Base-by-base conservation (phyloP, 1,139 yeast genomes). In the Pichia sp. region DNA sequence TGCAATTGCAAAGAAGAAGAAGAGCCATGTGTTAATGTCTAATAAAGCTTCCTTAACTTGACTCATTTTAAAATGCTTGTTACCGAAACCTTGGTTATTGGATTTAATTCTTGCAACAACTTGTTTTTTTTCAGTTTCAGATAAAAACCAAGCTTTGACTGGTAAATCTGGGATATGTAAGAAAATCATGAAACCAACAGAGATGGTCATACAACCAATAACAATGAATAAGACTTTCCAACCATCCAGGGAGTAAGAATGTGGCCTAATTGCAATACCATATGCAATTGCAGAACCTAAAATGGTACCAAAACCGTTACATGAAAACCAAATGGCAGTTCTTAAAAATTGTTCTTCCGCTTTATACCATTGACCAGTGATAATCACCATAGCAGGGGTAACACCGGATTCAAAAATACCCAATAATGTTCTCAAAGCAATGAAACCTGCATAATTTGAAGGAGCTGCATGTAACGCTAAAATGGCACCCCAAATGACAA, bases 361-460 rank as follows among this genome's bases (percentile, higher is more conserved):
- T 42, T 68, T 73, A 63, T 76, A 79, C 72, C 77, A 80, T 60
- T 74, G 78, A 23, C 76, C 68, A 11, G 82, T 77, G 40, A 80
- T 65, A 42, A 76, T 67, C 40, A 77, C 73, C 55, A 75, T 70
- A 1, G 79, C 74, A 3, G 84, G 82, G 3, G 79, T 73, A 8
- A 74, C 67, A 45, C 71, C 67, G 46, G 72, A 63, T 56, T 77
- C 82, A 29, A 73, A 66, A 55, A 71, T 62, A 2, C 82, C 82
- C 24, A 76, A 58, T 26, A 77, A 52, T 4, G 73, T 70, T 56
- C 82, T 66, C 41, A 73, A 61, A 2, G 70, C 63, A 32, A 73
- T 60, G 39, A 77, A 67, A 0, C 72, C 70, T 13, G 69, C 64
- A 25, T 53, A 53, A 51, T 67, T 71, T 18, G 61, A 63, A 18